Evolutionary conservation across 2,329 filamentous ascomycete genomes (phyloP).

Genomic region (Samsoniella hepiali): DNA sequence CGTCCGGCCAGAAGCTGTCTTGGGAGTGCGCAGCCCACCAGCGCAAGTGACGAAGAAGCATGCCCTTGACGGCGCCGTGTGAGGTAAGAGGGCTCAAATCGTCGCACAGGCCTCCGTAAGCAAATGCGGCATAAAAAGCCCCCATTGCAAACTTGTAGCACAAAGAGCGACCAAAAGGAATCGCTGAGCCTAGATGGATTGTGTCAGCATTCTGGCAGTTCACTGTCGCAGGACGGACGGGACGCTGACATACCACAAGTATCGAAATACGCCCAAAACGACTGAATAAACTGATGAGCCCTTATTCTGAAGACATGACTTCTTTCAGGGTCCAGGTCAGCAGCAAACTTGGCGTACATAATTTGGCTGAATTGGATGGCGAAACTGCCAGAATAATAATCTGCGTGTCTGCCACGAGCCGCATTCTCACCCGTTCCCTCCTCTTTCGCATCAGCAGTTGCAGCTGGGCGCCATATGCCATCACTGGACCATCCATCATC

Average conservation of each 20-base stretch:
- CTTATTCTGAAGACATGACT: slow-evolving; percentile 36
- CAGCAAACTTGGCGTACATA: slow-evolving; percentile 42
- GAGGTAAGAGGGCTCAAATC: slow-evolving; percentile 37
- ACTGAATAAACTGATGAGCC: slow-evolving; percentile 37
- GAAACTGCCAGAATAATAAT: slow-evolving; percentile 54
- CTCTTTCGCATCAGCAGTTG: slow-evolving; percentile 22
- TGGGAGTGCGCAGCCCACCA: slow-evolving; percentile 44
- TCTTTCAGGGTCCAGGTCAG: slow-evolving; percentile 38
- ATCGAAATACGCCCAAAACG: slow-evolving; percentile 49
- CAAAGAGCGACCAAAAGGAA: slow-evolving; percentile 49
- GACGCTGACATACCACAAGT: slow-evolving; percentile 33
- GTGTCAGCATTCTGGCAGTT: neutral
- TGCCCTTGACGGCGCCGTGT: slow-evolving; percentile 43
- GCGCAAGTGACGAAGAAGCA: slow-evolving; percentile 47
- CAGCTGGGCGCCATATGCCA: slow-evolving; percentile 37
- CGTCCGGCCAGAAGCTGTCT: slow-evolving; percentile 47
- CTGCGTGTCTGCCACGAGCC: slow-evolving; percentile 38
- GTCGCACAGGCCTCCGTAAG: slow-evolving; percentile 38
- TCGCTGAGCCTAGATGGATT: slow-evolving; percentile 40
- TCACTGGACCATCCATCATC: slow-evolving; percentile 47
- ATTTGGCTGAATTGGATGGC: slow-evolving; percentile 51
- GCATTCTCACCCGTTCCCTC: slow-evolving; percentile 20
- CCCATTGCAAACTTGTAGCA: slow-evolving; percentile 51
- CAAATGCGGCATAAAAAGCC: slow-evolving; percentile 46
- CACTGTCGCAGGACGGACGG: too few relatives aligned